Evolutionary conservation across 108 stramenopile genomes (phyloP).

Genomic region (Cylindrotheca fusiformis): DNA sequence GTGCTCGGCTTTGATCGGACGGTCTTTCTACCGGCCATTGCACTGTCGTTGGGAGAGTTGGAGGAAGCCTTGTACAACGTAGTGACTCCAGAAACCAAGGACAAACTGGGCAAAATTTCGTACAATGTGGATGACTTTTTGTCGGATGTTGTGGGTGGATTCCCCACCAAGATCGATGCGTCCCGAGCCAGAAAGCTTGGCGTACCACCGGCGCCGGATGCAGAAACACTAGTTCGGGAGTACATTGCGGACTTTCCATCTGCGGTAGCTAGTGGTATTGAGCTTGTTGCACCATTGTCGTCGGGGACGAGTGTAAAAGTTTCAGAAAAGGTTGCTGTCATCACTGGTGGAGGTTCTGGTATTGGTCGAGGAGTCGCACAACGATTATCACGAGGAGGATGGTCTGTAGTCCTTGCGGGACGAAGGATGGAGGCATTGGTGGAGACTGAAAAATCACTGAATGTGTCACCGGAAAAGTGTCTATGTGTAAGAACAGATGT

Average conservation of each 20-base stretch:
- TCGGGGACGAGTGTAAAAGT: background rate
- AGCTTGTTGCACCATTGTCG: background rate
- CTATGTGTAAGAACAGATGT: constrained; percentile 50
- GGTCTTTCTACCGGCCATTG: constrained; percentile 44
- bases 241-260: constrained; percentile 41
- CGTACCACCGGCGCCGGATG: constrained; percentile 27
- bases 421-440: constrained; percentile 42
- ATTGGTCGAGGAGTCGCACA: constrained; percentile 75
- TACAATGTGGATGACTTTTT: constrained; percentile 49
- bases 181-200: constrained; percentile 38
- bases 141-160: constrained; percentile 35
- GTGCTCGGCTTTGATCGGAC: constrained; percentile 60
- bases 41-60: constrained; percentile 40
- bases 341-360: constrained; percentile 71
- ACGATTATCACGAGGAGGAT: constrained; percentile 41
- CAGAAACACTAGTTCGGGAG: constrained; percentile 46
- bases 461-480: constrained; percentile 16
- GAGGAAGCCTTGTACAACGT: constrained; percentile 36
- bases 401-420: constrained; percentile 59
- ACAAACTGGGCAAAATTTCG: constrained; percentile 29
- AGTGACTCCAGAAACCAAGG: constrained; percentile 14
- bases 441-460: constrained; percentile 29
- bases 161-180: constrained; percentile 53
- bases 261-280: constrained; percentile 32
- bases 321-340: constrained; percentile 42